Evolutionary conservation across 345 rosid genomes (phyloP), one percentile per base, ranked within the genome.

Genomic region (Ricinus communis): DNA sequence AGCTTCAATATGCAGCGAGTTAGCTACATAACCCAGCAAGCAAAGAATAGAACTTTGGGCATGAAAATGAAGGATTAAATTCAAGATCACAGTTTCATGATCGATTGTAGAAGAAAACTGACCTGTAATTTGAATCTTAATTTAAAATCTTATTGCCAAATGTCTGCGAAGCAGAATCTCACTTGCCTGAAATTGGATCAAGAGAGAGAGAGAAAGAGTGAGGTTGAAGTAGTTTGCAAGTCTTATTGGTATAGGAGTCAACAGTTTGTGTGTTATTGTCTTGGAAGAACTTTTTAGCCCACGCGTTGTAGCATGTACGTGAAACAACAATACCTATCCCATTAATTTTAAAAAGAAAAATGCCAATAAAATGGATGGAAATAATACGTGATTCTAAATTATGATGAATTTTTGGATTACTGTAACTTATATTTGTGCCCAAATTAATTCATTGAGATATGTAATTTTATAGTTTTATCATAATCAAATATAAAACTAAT

Each of bases 231-330:
- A 1, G 21, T 46, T 69, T 2, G 65, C 8, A 14, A 21, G 59
- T 45, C 46, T n/a, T n/a, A 43, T 65, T 13, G 57, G 70, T 55
- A 25, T n/a, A 15, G 13, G 21, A 63, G 75, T 64, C 57, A 72
- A 56, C 11, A 38, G 28, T 45, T 52, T 5, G 41, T 11, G 7
- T 5, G 57, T 57, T 30, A 13, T 55, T 16, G 53, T 68, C 54
- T 54, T 41, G 3, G n/a, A 31, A 24, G 1, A 22, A 13, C 2
- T 16, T 16, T 15, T n/a, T 43, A 50, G 27, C 24, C 50, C 28
- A 56, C 49, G 22, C 65, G 24, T 11, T 50, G 13, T 58, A 6
- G 1, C 22, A 16, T 27, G 51, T 53, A 54, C 27, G 41, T 55
- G 43, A 4, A 28, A 51, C 10, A 36, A 9, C 49, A 40, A n/a